Percentiles rank a stretch among this genome's conserved stretches.
phyloP scores from a whole-genome alignment of 1,284 basidiomycete genomes.

The Neolentinus lepideus region DNA sequence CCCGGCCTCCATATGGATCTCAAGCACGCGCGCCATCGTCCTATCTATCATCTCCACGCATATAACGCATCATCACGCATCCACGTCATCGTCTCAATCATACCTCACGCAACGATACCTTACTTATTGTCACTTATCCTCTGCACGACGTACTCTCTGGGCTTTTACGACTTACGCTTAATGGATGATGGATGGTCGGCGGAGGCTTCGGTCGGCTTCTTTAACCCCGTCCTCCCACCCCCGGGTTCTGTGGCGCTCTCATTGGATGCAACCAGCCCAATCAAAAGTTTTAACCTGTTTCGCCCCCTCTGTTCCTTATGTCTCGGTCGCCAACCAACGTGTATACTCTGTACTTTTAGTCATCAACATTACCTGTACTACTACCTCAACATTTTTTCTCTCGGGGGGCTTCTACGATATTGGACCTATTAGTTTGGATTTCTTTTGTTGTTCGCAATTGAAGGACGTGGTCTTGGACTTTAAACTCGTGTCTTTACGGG shows the following conservation, averaged over 20 bases:
- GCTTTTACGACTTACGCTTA: not conserved
- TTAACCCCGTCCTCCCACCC: not conserved
- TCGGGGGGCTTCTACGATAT: not conserved
- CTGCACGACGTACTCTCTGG: not conserved
- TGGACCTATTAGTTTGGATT: not conserved
- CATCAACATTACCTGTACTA: not conserved
- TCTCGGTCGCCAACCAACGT: not conserved
- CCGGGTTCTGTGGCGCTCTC: too few relatives aligned
- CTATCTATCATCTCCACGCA: not conserved
- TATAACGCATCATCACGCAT: not conserved
- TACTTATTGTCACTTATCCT: conserved; percentile 1
- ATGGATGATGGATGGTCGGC: not conserved
- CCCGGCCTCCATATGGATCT: not conserved
- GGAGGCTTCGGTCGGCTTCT: not conserved
- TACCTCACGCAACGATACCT: not conserved
- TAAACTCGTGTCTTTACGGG: not conserved
- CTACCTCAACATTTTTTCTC: not conserved
- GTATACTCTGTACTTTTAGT: not conserved
- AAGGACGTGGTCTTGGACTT: not conserved
- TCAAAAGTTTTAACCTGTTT: not conserved
- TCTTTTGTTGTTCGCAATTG: not conserved
- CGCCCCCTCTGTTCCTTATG: not conserved
- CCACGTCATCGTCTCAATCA: not conserved
- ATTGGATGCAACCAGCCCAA: too few relatives aligned
- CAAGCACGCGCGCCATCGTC: not conserved